Evolutionary conservation across 257 asterid genomes (phyloP).

Genomic region (Paulownia fortunei): DNA sequence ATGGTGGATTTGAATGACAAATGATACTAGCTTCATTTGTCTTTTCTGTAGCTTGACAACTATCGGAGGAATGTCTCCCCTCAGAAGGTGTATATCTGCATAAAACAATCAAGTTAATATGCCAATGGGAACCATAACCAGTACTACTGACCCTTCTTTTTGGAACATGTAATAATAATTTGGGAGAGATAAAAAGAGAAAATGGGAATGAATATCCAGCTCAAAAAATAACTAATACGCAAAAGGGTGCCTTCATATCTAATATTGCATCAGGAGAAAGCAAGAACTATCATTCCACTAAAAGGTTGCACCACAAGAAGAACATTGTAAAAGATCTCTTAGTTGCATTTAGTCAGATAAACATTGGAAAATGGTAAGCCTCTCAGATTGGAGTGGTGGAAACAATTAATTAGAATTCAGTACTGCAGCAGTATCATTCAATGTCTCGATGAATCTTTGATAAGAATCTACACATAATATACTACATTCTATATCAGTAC

Average conservation of each 20-base stretch:
- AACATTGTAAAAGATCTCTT: no score
- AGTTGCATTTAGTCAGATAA: no score
- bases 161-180: background rate
- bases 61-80: slow-evolving; percentile 33
- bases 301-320: slow-evolving; percentile 4
- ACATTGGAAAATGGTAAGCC: no score
- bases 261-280: slow-evolving; percentile 12
- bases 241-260: background rate
- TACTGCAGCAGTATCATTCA: no score
- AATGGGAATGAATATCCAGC: background rate
- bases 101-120: background rate
- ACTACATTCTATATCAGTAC: no score
- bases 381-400: no score
- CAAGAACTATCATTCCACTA: background rate
- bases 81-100: slow-evolving; percentile 36
- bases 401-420: no score
- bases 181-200: background rate
- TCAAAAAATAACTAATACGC: no score
- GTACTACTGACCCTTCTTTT: background rate
- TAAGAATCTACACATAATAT: no score
- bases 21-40: slow-evolving; percentile 38
- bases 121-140: background rate
- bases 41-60: slow-evolving; percentile 28
- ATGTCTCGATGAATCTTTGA: no score
- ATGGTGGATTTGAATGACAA: no score